Evolutionary conservation across 2,329 filamentous ascomycete species (phyloP), one percentile per base, ranked within the genome.

Genomic region (Pseudophaeomoniella oleicola): DNA sequence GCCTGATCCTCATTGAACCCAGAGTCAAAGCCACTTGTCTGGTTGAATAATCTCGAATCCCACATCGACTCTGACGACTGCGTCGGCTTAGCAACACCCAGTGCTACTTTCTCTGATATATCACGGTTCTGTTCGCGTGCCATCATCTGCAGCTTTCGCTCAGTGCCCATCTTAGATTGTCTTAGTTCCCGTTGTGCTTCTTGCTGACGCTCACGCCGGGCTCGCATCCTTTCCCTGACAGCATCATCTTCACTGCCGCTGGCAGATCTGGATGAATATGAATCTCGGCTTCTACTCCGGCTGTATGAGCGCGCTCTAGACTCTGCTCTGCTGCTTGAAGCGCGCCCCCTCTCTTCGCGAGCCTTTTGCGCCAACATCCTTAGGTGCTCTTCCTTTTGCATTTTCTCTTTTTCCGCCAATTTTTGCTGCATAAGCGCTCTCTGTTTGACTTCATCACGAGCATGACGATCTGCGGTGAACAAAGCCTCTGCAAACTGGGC

Each of bases 1-100:
- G 79, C 77, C 53, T 98, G 90, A 57, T 98, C 90, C 58, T 98
- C 90, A 57, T 98, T 98, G 69, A 94, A 86, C 1, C 88, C 90
- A 36, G 78, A 73, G 47, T 86, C 80, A 54, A 98, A 92, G 0
- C 90, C 90, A 48, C 81, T 87, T 4, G 78, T 81, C 60, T 93
- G 85, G 60, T 96, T 94, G 62, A 98, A 98, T 18, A 98, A 63
- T 30, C 90, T 72, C 2, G 86, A 92, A 62, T 98, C 90, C 63
- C 92, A 98, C 90, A 96, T 96, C 16, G 82, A 78, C 57, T 98
- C 90, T 38, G 80, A 80, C 35, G 78, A 82, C 54, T 90, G 81
- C 3, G 90, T 94, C 2, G 90, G 90, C 58, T 96, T 98, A 4
- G 90, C 90, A 34, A 96, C 63, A 3, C 90, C 90, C 4, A 98